Conservation (phyloP, 805 yeast species). For the Candida easanensis region DNA sequence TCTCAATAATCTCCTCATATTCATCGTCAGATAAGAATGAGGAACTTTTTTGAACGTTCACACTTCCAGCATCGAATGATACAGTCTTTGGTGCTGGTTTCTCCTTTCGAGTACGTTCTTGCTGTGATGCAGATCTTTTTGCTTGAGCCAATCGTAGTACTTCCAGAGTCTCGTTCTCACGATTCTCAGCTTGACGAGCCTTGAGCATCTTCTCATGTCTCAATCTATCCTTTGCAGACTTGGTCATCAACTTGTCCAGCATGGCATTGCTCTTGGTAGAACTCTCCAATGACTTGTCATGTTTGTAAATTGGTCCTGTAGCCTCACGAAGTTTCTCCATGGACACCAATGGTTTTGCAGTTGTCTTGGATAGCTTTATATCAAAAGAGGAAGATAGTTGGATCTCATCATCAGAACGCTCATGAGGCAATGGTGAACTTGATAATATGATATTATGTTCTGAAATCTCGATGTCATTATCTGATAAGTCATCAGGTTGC, state of each 20-base stretch:
- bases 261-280: constrained; percentile 6
- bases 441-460: constrained; percentile 11
- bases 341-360: constrained; percentile 3
- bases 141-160: background rate
- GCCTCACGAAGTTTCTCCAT: background rate
- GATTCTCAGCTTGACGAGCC: background rate
- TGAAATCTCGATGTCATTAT: constrained; percentile 1
- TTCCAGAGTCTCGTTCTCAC: background rate
- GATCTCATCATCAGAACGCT: background rate
- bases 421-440: constrained; percentile 4
- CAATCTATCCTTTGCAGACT: background rate
- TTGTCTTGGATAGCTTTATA: background rate
- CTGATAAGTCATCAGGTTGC: background rate
- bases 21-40: too few species aligned
- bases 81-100: too few species aligned
- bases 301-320: constrained; percentile 1
- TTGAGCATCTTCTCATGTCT: constrained; percentile 1
- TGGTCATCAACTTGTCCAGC: constrained; percentile 4
- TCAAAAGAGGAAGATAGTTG: constrained; percentile 9
- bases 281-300: constrained; percentile 1
- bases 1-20: too few species aligned
- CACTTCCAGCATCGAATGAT: too few species aligned
- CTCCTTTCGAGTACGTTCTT: too few species aligned
- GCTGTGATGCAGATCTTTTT: too few species aligned
- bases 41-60: too few species aligned